phyloP scores from a whole-genome alignment of 139 green algal genomes.

The Limnomonas spitsbergensis region DNA sequence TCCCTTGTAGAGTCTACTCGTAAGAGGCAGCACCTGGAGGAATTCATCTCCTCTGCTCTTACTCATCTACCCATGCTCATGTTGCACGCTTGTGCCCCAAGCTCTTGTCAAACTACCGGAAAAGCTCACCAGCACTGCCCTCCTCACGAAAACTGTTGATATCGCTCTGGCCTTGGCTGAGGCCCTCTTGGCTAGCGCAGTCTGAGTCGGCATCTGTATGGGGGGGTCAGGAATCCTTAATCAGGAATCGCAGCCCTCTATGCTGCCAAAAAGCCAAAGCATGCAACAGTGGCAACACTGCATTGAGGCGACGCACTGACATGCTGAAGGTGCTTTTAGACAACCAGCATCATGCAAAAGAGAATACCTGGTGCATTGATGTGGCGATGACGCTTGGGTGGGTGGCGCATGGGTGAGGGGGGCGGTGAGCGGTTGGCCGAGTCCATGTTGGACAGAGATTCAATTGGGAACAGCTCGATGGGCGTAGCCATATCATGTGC shows the following conservation, averaged over 20 bases:
- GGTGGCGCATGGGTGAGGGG: constrained; percentile 25
- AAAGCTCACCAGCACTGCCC: background rate
- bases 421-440: constrained; percentile 31
- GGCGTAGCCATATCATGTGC: constrained; percentile 51
- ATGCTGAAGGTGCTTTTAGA: background rate
- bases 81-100: too few species aligned
- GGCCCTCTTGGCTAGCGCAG: constrained; percentile 35
- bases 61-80: too few species aligned
- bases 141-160: constrained; percentile 41
- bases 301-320: background rate
- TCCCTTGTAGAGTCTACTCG: background rate
- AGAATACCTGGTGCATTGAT: constrained; percentile 11
- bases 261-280: background rate
- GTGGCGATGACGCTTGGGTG: constrained; percentile 27
- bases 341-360: background rate
- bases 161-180: constrained; percentile 38
- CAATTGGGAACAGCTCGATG: constrained; percentile 56
- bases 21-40: too few species aligned
- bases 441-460: constrained; percentile 25
- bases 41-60: too few species aligned
- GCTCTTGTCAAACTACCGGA: background rate
- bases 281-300: background rate
- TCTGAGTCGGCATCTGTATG: constrained; percentile 24
- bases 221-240: background rate
- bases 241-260: background rate